Conservation (phyloP, 805 yeast species). For the Yarrowia divulgata region DNA sequence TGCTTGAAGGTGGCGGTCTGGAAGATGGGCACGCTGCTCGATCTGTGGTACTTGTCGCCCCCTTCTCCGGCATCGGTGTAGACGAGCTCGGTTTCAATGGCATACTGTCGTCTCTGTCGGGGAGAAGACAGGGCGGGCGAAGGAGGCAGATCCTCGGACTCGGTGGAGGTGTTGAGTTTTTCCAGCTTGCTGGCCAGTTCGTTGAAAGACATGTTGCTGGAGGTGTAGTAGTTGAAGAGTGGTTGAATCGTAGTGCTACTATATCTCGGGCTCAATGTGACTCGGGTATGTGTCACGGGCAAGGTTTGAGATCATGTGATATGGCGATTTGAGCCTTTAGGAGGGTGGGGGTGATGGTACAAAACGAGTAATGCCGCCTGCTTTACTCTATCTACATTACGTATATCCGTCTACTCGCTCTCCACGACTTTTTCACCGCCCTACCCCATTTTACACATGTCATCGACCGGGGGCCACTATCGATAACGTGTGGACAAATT, state of each 20-base stretch:
- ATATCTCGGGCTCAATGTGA: constrained; percentile 27
- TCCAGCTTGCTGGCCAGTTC: constrained; percentile 34
- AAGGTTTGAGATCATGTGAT: constrained; percentile 33
- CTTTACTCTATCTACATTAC: neutral
- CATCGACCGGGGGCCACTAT: constrained; percentile 17
- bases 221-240: neutral
- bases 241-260: neutral
- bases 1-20: constrained; percentile 96
- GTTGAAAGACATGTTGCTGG: constrained; percentile 14
- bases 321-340: constrained; percentile 12
- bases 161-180: constrained; percentile 29
- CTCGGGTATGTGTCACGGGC: constrained; percentile 37
- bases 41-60: constrained; percentile 68
- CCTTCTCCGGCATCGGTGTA: constrained; percentile 55
- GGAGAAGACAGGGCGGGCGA: constrained; percentile 53
- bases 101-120: constrained; percentile 52
- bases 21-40: constrained; percentile 87
- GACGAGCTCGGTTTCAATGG: constrained; percentile 75
- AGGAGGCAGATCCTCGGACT: constrained; percentile 46
- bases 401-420: neutral
- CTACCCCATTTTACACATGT: neutral
- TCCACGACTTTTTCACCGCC: neutral
- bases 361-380: neutral
- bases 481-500: neutral
- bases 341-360: neutral